Base-by-base conservation (phyloP, 768 basidiomycete genomes). In the Amanita thiersii region DNA sequence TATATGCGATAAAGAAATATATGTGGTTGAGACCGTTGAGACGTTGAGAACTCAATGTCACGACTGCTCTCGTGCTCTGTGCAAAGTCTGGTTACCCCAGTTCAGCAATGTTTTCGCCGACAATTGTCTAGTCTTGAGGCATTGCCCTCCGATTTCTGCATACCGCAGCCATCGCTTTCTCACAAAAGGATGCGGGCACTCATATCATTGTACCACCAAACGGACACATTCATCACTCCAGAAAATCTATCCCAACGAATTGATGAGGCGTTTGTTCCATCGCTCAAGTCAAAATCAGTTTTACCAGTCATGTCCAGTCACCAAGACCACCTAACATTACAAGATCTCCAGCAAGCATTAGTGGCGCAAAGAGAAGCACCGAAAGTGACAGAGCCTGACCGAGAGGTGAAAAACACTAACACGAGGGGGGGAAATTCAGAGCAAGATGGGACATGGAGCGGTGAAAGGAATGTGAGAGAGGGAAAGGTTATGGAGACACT, bases 201-300 rank as follows among this genome's bases (percentile, higher is more conserved):
- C 47, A 72, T 87, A 47, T 70, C 77, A 7, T 72, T 89, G 40
- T 89, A 88, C 64, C 86, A 90, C 65, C 76, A 86, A 62, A 63
- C 79, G 37, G 75, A 75, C 43, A 62, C 66, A 2, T 86, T 84
- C 64, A 72, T 90, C 48, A 85, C 85, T 8, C 65, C 65, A 15
- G 80, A 84, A 48, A 87, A 74, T 52, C 73, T 90, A 21, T 68
- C 73, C 14, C 52, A 68, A 15, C 65, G 63, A 43, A 87, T 88
- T 41, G 81, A 86, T 60, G 58, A 70, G 11, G 78, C 77, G 1
- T 87, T 89, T 50, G 50, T 70, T 3, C 46, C 54, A 9, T 33
- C 40, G 0, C 23, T 6, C 37, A 17, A 23, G 29, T 19, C 15
- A 21, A 37, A 7, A 38, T 37, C 19, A 40, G 10, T 20, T 28